Conservation (phyloP, 2,329 filamentous ascomycete genomes). For the Didymella exigua region DNA sequence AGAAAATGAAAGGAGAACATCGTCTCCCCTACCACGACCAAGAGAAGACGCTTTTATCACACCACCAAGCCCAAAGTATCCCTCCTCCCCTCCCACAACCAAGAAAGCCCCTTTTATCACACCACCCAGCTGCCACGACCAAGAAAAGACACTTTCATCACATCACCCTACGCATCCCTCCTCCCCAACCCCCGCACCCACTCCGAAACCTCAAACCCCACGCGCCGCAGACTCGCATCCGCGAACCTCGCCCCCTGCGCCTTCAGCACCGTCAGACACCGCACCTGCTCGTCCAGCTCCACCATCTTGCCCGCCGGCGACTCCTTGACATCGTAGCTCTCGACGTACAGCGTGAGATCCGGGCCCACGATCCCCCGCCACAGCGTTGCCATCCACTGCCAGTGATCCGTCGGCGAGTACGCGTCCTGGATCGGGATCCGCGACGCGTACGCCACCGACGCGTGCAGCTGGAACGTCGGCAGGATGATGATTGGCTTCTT, state of each 20-base stretch:
- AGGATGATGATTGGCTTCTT: constrained; percentile 74
- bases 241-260: constrained; percentile 45
- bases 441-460: constrained; percentile 76
- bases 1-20: too few species aligned
- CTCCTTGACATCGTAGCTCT: constrained; percentile 38
- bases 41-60: too few species aligned
- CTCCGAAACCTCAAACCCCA: constrained; percentile 88
- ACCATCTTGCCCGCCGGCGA: constrained; percentile 46
- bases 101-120: too few species aligned
- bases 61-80: neutral
- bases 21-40: neutral
- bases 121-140: neutral
- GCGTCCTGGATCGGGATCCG: constrained; percentile 75
- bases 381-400: constrained; percentile 95
- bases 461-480: constrained; percentile 78
- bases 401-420: constrained; percentile 86
- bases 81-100: neutral
- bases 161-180: constrained; percentile 1
- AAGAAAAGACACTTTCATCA: neutral
- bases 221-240: constrained; percentile 65
- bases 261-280: constrained; percentile 48
- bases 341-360: constrained; percentile 76
- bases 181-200: constrained; percentile 61
- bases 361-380: constrained; percentile 87
- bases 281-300: constrained; percentile 50